These are phyloP conservation scores for Podaxis sp. DNA, from an alignment of 768 basidiomycete genomes.

Conservation along the genomic window DNA sequence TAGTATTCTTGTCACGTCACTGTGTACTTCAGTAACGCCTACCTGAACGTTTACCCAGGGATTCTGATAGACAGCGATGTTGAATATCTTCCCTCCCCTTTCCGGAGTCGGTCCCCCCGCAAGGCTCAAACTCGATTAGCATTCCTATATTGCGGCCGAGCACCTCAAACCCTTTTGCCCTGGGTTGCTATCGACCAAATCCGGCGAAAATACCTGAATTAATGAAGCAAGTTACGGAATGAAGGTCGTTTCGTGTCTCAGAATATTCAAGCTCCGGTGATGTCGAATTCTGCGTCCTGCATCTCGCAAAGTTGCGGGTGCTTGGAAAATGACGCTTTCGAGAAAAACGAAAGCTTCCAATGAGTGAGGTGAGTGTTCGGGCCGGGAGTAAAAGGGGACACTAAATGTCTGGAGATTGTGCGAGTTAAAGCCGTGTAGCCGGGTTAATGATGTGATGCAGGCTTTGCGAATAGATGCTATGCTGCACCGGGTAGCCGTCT, in stretches of 20 bases:
- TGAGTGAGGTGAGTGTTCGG: neutral
- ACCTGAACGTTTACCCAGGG: neutral
- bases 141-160: neutral
- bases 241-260: neutral
- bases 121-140: neutral
- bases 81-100: neutral
- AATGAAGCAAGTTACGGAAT: neutral
- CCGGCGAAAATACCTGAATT: neutral
- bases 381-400: neutral
- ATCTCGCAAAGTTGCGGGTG: neutral
- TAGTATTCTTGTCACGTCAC: neutral
- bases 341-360: neutral
- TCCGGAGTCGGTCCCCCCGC: neutral
- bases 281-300: neutral
- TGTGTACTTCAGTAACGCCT: neutral
- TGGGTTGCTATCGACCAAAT: neutral
- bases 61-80: neutral
- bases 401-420: neutral
- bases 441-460: neutral
- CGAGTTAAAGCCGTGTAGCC: neutral
- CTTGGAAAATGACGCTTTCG: neutral
- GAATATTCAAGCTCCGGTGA: neutral
- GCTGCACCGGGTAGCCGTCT: slow-evolving; percentile 11
- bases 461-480: neutral
- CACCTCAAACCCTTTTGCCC: neutral